A percentile compares a stretch with the other conserved stretches of the same genome.
These are phyloP conservation scores for Hygrophorus pudorinus DNA, from an alignment of 768 basidiomycete genomes.

Conservation along the genomic window DNA sequence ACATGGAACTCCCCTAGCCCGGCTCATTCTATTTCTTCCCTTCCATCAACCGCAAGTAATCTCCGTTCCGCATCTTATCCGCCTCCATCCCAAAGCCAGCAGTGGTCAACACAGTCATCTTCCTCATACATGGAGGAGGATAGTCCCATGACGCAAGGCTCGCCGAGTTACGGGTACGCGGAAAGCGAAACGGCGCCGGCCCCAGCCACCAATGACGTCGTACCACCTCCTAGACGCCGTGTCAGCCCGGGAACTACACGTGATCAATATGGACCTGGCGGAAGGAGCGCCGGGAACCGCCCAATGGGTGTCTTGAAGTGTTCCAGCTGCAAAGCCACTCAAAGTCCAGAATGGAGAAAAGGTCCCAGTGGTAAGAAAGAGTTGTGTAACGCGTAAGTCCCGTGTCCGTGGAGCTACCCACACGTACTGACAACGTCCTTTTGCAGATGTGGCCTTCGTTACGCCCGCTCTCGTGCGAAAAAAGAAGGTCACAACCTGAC, in stretches of 20 bases:
- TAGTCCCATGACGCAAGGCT: slow-evolving; percentile 5
- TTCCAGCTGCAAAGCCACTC: slow-evolving; percentile 70
- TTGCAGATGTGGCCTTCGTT: slow-evolving; percentile 71
- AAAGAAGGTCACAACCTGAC: slow-evolving; percentile 57
- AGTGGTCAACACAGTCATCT: slow-evolving; percentile 34
- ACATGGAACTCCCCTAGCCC: slow-evolving; percentile 23
- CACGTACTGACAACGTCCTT: slow-evolving; percentile 5
- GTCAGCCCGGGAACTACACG: slow-evolving; percentile 43
- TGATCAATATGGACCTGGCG: slow-evolving; percentile 34
- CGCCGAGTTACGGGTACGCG: slow-evolving; percentile 27
- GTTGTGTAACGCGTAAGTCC: slow-evolving; percentile 81
- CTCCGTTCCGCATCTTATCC: slow-evolving; percentile 23
- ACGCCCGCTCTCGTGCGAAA: slow-evolving; percentile 81
- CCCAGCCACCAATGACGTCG: slow-evolving; percentile 23
- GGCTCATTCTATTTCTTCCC: slow-evolving; percentile 19
- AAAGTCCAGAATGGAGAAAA: slow-evolving; percentile 88
- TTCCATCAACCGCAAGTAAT: slow-evolving; percentile 21
- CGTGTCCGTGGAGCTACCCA: slow-evolving; percentile 7
- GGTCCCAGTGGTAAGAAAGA: slow-evolving; percentile 87
- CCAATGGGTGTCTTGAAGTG: slow-evolving; percentile 67
- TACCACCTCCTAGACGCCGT: slow-evolving; percentile 47
- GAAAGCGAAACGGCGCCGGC: slow-evolving; percentile 20
- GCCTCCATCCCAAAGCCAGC: slow-evolving; percentile 24
- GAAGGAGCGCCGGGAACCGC: slow-evolving; percentile 48
- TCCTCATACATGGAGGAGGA: slow-evolving; percentile 15